Conservation (phyloP, 164 flowering plant genomes). For the Taxillus chinensis region DNA sequence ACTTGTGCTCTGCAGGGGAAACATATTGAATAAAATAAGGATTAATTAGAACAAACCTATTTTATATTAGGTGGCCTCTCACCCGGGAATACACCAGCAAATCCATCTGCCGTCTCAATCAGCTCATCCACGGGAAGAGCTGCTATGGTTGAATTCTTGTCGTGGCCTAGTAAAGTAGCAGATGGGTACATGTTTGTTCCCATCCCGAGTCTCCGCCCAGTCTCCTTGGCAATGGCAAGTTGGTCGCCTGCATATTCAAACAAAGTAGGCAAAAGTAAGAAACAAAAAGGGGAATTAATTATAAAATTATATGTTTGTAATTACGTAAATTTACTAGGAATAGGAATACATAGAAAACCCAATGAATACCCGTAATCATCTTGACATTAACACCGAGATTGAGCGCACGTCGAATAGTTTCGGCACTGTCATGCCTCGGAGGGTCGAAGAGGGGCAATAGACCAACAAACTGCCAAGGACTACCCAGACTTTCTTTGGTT, state of each 20-base stretch:
- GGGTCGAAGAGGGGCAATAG: too few species aligned
- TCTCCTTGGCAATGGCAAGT: constrained; percentile 74
- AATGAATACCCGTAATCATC: too few species aligned
- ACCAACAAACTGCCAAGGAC: too few species aligned
- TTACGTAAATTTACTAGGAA: too few species aligned
- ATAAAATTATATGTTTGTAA: too few species aligned
- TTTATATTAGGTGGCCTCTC: not conserved
- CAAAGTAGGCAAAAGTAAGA: not conserved
- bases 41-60: not conserved
- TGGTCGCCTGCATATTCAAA: constrained; percentile 48
- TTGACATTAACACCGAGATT: too few species aligned
- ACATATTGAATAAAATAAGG: not conserved
- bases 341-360: too few species aligned
- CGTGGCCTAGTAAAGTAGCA: constrained; percentile 51
- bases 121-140: constrained; percentile 60
- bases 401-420: too few species aligned
- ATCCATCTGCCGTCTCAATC: constrained; percentile 75
- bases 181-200: constrained; percentile 81
- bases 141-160: constrained; percentile 52
- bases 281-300: too few species aligned
- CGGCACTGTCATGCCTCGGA: too few species aligned
- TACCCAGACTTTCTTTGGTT: too few species aligned
- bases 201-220: constrained; percentile 73
- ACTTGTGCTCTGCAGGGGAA: constrained; percentile 46
- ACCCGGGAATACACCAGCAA: constrained; percentile 75